phyloP scores from a whole-genome alignment of 2,329 filamentous ascomycete species.

The Cladosporium oxysporum region DNA sequence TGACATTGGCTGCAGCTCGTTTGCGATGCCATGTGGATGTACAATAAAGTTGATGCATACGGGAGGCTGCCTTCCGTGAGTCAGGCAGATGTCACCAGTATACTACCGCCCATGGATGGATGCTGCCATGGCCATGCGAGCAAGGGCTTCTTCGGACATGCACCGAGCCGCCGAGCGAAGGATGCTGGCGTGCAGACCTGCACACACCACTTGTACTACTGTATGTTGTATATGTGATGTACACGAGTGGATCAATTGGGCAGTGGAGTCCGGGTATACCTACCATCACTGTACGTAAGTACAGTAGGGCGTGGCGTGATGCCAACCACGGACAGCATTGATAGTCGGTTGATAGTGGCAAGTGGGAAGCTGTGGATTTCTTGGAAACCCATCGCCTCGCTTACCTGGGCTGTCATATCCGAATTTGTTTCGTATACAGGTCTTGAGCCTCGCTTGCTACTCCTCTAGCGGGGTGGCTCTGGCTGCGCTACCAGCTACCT shows the following conservation, averaged over 20 bases:
- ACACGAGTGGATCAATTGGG: neutral
- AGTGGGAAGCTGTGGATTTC: neutral
- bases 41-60: neutral
- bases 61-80: neutral
- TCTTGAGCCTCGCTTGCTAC: neutral
- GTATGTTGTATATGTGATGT: neutral
- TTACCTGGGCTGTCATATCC: neutral
- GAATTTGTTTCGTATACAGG: neutral
- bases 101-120: neutral
- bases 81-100: neutral
- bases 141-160: constrained; percentile 4
- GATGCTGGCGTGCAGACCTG: constrained; percentile 5
- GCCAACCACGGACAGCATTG: neutral
- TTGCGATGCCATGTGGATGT: neutral
- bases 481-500: neutral
- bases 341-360: neutral
- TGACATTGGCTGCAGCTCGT: neutral
- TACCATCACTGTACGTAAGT: neutral
- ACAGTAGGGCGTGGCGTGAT: neutral
- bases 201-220: neutral
- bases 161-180: neutral
- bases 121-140: neutral
- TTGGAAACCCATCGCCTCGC: neutral
- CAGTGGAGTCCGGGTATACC: neutral
- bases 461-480: neutral